phyloP scores from a whole-genome alignment of 148 eudicot species.

The Diospyros lotus region DNA sequence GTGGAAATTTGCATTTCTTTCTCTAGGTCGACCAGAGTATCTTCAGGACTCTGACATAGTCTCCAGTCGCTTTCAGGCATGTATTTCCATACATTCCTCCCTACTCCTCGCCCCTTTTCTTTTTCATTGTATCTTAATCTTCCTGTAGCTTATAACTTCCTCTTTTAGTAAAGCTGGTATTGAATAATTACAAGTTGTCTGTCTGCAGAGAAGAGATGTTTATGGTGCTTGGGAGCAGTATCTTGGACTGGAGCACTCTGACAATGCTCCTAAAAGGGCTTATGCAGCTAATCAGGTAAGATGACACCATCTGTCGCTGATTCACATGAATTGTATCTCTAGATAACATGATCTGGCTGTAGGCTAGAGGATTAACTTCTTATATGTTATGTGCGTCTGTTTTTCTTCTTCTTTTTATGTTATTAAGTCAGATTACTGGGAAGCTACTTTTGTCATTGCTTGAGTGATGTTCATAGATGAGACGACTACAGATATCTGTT shows the following conservation, averaged over 20 bases:
- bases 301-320: neutral
- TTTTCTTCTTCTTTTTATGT: neutral
- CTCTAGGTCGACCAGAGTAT: conserved; percentile 91
- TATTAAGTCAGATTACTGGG: neutral
- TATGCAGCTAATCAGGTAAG: conserved; percentile 69
- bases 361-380: neutral
- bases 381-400: neutral
- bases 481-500: neutral
- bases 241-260: conserved; percentile 88
- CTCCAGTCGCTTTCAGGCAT: conserved; percentile 86
- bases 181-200: neutral
- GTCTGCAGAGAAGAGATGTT: conserved; percentile 72
- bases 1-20: conserved; percentile 96
- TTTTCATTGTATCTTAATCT: neutral
- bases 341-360: neutral
- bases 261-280: conserved; percentile 73
- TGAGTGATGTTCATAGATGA: neutral
- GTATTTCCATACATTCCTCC: neutral
- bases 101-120: neutral
- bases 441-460: neutral
- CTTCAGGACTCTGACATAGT: conserved; percentile 77
- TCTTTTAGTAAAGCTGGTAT: conserved; percentile 1
- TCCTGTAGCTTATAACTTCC: neutral
- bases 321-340: neutral
- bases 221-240: conserved; percentile 98